Evolutionary conservation across 768 basidiomycete species (phyloP), one percentile per base, ranked within the genome.

Genomic region (Mrakia gelida): DNA sequence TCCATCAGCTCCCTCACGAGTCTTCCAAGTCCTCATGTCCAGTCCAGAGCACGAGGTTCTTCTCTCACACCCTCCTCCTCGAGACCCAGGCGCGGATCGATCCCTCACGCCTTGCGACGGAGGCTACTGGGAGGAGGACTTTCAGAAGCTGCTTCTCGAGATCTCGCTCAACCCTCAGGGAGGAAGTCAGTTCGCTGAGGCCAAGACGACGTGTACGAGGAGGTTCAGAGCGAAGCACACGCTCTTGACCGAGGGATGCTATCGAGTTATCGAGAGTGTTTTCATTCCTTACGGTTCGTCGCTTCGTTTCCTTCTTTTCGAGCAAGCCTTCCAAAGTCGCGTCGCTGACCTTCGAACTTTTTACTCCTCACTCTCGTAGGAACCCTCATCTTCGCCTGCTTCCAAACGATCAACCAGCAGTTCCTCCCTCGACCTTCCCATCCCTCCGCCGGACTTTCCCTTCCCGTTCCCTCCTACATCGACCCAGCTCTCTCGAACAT

Each of bases 11-110:
- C 84, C 84, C 6, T 79, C 86, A 72, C 86, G 92, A 73, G 90
- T 93, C 74, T 93, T 94, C 83, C 92, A 94, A 85, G 91, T 94
- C 80, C 86, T 94, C 71, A 85, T 87, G 80, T 91, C 91, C 84
- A 83, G 87, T 62, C 86, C 87, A 45, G 87, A 88, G 75, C 87
- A 89, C 71, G 85, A 87, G 21, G 85, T 91, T 49, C 86, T 92
- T 73, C 84, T 93, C 81, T 91, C 89, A 79, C 94, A 92, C 92
- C 92, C 92, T 5, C 90, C 91, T 6, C 80, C 84, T 1, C 78
- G 84, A 61, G 73, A 75, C 59, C 38, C 28, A 10, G 56, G 38
- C 21, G 34, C 65, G 15, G 75, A 80, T 67, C 68, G 62, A 28
- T 59, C 75, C 75, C 75, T 54, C 28, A 59, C 62, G 59, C 75